Base-by-base conservation (phyloP, 495 filamentous ascomycete species). In the Geopyxis carbonaria region DNA sequence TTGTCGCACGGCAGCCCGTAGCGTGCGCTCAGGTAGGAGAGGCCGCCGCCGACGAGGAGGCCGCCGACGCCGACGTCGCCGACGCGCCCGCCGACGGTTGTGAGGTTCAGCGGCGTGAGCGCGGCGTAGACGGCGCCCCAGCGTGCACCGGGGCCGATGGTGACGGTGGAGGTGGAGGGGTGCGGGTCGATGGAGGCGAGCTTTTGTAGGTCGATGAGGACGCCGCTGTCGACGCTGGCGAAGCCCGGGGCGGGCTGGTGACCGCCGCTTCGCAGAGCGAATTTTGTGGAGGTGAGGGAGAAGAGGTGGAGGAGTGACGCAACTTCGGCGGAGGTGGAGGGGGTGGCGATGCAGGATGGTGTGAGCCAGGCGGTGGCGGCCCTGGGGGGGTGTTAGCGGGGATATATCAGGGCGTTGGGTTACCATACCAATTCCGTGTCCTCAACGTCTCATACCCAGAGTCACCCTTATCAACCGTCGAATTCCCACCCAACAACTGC, bases 251-350 rank as follows among this genome's bases (percentile, higher is more conserved):
- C 11, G 1, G 36, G 36, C 7, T 55, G 60, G 45, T 73, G 70
- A 0, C 72, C 70, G 10, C 69, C 70, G 32, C 58, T 56, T 19
- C 64, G 62, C 22, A 74, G 61, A 7, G 63, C 61, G 44, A 74
- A 73, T 4, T 57, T 40, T 20, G 64, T 31, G 3, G 13, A 22
- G 19, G 34, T 24, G 32, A 31, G 23, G 11, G 14, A 15, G 8
- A 39, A 5, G 4, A 45, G 15, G 4, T 16, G 5, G 15, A 45
- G 24, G 14, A 11, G 34, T 16, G 22, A 25, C 3, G 42, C 31
- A 9, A 39, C 18, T 9, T 38, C 58, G 0, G 34, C 7, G 1
- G 61, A 38, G 1, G 22, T 54, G 1, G 29, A 29, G 3, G 66
- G 65, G 5, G 59, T 42, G 16, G 67, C 55, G 40, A 65, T 55